These are phyloP conservation scores for Prunus davidiana DNA, from an alignment of 306 rosid genomes.

Conservation along the genomic window DNA sequence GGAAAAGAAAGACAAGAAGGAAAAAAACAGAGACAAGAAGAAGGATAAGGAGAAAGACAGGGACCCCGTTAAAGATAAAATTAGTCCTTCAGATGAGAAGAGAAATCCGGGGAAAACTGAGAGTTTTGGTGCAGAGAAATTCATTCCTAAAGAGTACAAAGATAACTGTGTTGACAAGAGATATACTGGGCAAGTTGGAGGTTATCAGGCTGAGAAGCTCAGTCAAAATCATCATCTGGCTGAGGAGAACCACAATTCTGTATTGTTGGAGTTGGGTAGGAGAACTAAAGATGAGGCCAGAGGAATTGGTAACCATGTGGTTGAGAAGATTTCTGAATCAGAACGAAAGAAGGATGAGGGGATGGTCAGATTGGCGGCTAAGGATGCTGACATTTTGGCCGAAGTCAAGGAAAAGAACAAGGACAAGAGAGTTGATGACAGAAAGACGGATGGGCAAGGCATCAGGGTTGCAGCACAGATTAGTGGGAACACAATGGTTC, in stretches of 20 bases:
- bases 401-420: constrained; percentile 46
- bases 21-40: constrained; percentile 62
- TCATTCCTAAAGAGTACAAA: constrained; percentile 43
- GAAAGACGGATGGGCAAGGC: constrained; percentile 51
- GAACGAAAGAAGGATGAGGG: constrained; percentile 57
- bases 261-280: constrained; percentile 61
- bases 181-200: constrained; percentile 41
- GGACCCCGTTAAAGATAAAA: constrained; percentile 47
- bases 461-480: constrained; percentile 29
- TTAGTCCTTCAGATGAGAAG: constrained; percentile 47
- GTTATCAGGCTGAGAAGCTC: constrained; percentile 53
- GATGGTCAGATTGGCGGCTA: constrained; percentile 51
- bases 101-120: constrained; percentile 42
- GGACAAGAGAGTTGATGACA: constrained; percentile 45
- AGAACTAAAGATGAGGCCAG: constrained; percentile 52
- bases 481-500: constrained; percentile 46
- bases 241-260: constrained; percentile 51
- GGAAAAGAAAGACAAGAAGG: constrained; percentile 78
- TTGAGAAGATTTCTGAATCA: constrained; percentile 40
- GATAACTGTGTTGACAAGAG: constrained; percentile 49
- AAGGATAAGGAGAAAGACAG: constrained; percentile 52
- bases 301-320: constrained; percentile 44
- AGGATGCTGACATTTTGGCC: constrained; percentile 35
- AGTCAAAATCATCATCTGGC: constrained; percentile 45
- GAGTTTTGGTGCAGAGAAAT: constrained; percentile 38